Evolutionary conservation across 177 flowering plant genomes (phyloP).

Genomic region (Telopea speciosissima): DNA sequence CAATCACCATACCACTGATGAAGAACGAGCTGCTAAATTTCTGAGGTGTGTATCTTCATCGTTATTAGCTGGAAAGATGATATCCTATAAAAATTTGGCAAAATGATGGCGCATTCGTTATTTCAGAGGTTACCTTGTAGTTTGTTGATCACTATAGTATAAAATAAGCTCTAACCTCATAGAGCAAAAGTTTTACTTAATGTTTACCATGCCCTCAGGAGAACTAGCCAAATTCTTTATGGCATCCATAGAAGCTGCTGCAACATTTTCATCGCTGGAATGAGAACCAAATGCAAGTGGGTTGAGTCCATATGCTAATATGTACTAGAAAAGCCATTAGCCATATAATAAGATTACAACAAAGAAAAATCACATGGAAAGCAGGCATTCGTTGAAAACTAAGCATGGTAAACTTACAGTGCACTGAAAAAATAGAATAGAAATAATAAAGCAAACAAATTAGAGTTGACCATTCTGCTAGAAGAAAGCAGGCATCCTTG

Average conservation of each 20-base stretch:
- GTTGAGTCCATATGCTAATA: background rate
- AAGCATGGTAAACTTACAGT: background rate
- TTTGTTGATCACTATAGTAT: background rate
- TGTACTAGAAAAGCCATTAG: background rate
- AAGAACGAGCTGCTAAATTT: constrained; percentile 44
- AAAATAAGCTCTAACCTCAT: background rate
- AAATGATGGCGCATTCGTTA: background rate
- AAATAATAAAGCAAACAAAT: background rate
- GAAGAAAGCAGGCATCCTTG: background rate
- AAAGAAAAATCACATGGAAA: background rate
- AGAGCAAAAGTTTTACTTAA: constrained; percentile 5
- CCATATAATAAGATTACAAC: background rate
- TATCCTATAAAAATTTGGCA: constrained; percentile 33
- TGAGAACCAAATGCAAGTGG: constrained; percentile 11
- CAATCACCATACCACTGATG: constrained; percentile 61
- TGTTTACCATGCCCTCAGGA: constrained; percentile 62
- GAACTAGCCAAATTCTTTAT: constrained; percentile 51
- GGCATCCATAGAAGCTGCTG: constrained; percentile 68
- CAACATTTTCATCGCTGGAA: constrained; percentile 61
- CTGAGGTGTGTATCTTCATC: constrained; percentile 51
- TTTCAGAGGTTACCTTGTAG: background rate
- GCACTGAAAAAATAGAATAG: background rate
- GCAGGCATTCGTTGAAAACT: background rate
- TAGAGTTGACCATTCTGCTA: background rate
- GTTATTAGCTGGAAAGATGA: constrained; percentile 53